These are phyloP conservation scores for Colletotrichum melonis DNA, from an alignment of 2,329 filamentous ascomycete genomes.

Conservation along the genomic window DNA sequence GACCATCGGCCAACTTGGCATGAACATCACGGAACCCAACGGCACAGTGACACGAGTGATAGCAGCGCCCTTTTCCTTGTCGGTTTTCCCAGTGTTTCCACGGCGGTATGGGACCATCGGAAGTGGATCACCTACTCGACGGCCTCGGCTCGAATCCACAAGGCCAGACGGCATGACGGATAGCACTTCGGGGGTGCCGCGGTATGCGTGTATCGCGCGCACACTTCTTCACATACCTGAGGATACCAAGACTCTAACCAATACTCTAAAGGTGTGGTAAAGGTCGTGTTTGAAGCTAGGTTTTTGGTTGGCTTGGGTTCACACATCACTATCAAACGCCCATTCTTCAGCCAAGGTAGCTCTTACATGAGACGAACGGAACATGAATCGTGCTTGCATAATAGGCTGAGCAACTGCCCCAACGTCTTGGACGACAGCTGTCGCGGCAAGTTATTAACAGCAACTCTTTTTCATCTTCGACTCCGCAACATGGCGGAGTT, in stretches of 20 bases:
- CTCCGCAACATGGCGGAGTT: not conserved
- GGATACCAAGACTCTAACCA: too few relatives aligned
- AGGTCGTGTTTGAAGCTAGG: not conserved
- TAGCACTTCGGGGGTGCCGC: not conserved
- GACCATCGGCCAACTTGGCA: not conserved
- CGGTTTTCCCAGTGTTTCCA: slow-evolving; percentile 3
- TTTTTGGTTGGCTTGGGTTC: not conserved
- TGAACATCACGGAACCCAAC: not conserved
- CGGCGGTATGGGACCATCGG: not conserved
- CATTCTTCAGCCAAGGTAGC: not conserved
- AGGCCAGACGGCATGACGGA: too few relatives aligned
- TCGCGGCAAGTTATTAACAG: not conserved
- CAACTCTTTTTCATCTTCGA: not conserved
- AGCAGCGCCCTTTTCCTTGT: not conserved
- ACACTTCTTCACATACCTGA: too few relatives aligned
- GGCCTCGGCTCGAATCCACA: slow-evolving; percentile 16
- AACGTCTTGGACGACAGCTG: not conserved
- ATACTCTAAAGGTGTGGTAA: too few relatives aligned
- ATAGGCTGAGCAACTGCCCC: not conserved
- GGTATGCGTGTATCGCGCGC: slow-evolving; percentile 5
- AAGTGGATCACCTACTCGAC: slow-evolving; percentile 1
- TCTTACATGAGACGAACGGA: not conserved
- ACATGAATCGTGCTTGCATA: slow-evolving; percentile 11
- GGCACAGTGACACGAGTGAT: too few relatives aligned
- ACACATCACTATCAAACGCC: not conserved